These are phyloP conservation scores for Calonectria pseudoreteaudii DNA, from an alignment of 2,329 filamentous ascomycete species.

Conservation along the genomic window DNA sequence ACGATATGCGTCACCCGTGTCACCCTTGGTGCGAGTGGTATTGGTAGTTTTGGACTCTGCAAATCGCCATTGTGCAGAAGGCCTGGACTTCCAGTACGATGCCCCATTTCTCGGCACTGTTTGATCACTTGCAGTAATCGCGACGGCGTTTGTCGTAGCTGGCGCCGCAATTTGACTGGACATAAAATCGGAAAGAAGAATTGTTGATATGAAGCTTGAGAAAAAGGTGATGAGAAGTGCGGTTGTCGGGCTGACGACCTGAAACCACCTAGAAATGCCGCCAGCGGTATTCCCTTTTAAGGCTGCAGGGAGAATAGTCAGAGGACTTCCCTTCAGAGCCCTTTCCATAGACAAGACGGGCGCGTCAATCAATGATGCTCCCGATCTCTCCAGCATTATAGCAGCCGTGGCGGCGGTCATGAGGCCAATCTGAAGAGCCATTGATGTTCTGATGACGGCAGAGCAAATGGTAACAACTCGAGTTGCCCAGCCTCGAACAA, in stretches of 20 bases:
- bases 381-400: slow-evolving; percentile 14
- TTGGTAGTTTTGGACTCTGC: neutral
- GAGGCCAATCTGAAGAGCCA: slow-evolving; percentile 9
- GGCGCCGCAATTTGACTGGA: neutral
- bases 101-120: neutral
- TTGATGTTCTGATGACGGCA: neutral
- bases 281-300: accelerated
- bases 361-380: neutral
- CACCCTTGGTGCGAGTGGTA: neutral
- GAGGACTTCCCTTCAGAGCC: neutral
- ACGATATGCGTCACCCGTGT: slow-evolving; percentile 20
- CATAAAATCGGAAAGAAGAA: slow-evolving; percentile 24
- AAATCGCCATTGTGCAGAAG: slow-evolving; percentile 26
- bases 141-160: neutral
- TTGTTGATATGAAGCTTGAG: slow-evolving; percentile 20
- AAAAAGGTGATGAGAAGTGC: neutral
- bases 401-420: slow-evolving; percentile 21
- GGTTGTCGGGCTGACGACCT: neutral
- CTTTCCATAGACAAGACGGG: slow-evolving; percentile 8
- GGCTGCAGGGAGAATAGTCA: slow-evolving; percentile 19
- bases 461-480: slow-evolving; percentile 22
- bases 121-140: neutral
- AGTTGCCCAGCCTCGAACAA: slow-evolving; percentile 2
- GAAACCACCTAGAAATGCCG: neutral
- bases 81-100: slow-evolving; percentile 26